These are phyloP conservation scores for Chenopodium album DNA, from an alignment of 148 eudicot genomes.

Conservation along the genomic window DNA sequence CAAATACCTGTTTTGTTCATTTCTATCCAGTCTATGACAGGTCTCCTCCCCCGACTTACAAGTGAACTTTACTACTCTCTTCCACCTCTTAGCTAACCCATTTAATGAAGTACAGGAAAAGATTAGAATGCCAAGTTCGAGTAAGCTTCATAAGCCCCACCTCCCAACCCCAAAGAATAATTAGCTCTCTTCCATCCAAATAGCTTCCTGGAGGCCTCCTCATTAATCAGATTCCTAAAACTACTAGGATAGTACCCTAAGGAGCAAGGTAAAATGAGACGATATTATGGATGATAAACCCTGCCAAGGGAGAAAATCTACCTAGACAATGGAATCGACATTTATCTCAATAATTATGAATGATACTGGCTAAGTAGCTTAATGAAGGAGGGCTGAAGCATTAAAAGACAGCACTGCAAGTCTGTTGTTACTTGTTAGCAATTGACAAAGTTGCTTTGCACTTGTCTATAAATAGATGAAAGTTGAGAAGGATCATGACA, in stretches of 20 bases:
- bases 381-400: neutral
- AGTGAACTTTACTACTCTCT: neutral
- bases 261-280: neutral
- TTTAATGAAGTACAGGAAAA: neutral
- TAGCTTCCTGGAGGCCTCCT: neutral
- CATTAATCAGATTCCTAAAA: neutral
- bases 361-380: neutral
- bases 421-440: too few species aligned
- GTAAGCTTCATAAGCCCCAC: neutral
- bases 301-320: neutral
- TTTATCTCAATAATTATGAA: neutral
- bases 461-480: too few species aligned
- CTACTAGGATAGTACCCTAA: neutral
- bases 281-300: neutral
- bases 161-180: too few species aligned
- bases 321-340: neutral
- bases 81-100: constrained; percentile 5
- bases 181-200: neutral
- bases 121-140: neutral
- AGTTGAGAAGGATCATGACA: too few species aligned
- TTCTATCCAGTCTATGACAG: too few species aligned
- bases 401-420: neutral
- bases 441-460: too few species aligned
- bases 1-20: too few species aligned
- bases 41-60: too few species aligned